Base-by-base conservation (phyloP, 768 basidiomycete species). In the Hebeloma cylindrosporum region DNA sequence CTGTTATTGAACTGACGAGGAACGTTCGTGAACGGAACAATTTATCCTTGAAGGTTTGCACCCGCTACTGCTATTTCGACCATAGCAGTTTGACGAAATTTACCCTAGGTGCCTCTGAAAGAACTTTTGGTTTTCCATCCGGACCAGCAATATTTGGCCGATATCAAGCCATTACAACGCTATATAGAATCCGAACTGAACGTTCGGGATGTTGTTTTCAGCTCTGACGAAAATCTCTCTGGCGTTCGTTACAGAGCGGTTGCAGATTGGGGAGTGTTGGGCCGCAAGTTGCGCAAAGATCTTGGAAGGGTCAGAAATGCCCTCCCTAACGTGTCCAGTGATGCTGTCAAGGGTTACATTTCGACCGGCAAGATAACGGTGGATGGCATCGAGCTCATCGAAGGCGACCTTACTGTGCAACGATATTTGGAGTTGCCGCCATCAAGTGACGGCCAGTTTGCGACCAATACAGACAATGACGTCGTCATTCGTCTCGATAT, bases 141-240 rank as follows among this genome's bases (percentile, higher is more conserved):
- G 11, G 85, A 92, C 48, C 64, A 73, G 27, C 75, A 83, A 60
- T 98, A 92, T 68, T 76, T 96, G 42, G 81, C 78, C 35, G 96
- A 99, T 61, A 83, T 92, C 60, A 77, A 78, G 54, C 82, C 88
- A 3, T 75, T 99, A 43, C 83, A 88, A 52, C 76, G 83, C 30
- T 98, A 98, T 71, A 84, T 99, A 57, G 75, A 84, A 56, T 94
- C 92, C 11, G 95, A 99, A 64, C 83, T 99, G 57, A 99, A 99
- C 67, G 83, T 98, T 46, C 90, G 93, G 18, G 83, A 90, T 53
- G 71, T 99, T 55, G 64, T 88, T 50, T 90, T 96, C 75, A 93
- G 85, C 43, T 87, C 87, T 1, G 88, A 96, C 61, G 96, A 98
- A 65, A 68, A 74, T 9, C 65, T 78, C 22, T 91, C 92, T 25